Evolutionary conservation across 495 filamentous ascomycete species (phyloP), one percentile per base, ranked within the genome.

Genomic region (Daldinia vernicosa): DNA sequence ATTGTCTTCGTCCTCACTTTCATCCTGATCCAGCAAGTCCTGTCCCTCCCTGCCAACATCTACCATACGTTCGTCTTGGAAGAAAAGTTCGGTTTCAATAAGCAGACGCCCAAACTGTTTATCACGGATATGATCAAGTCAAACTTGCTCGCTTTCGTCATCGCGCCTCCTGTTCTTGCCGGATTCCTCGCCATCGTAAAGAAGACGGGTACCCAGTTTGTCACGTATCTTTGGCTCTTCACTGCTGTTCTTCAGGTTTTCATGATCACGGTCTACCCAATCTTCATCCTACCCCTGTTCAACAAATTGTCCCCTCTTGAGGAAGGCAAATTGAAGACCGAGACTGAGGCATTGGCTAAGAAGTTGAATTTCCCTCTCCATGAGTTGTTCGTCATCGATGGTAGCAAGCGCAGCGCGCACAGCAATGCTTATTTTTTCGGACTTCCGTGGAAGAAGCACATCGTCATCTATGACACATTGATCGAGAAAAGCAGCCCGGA

Each of bases 351-450:
- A 26, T 84, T 99, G 32, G 94, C 96, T 15, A 85, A 88, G 77
- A 91, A 88, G 75, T 84, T 99, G 55, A 87, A 97, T 54, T 99
- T 99, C 81, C 95, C 95, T 6, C 86, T 99, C 26, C 86, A 89
- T 57, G 92, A 97, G 80, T 85, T 99, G 22, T 90, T 95, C 74
- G 94, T 98, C 71, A 99, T 99, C 74, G 95, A 99, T 77, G 96
- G 95, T 32, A 97, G 93, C 84, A 98, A 97, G 87, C 90, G 95
- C 69, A 95, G 91, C 74, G 93, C 95, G 30, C 95, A 99, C 82
- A 96, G 92, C 83, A 99, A 99, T 76, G 95, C 95, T 51, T 99
- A 98, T 81, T 99, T 99, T 82, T 97, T 95, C 69, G 95, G 95
- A 59, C 86, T 99, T 61, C 95, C 95, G 6, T 98, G 95, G 94